Evolutionary conservation across 1,284 basidiomycete species (phyloP).

Genomic region (Ustanciosporium gigantosporum): DNA sequence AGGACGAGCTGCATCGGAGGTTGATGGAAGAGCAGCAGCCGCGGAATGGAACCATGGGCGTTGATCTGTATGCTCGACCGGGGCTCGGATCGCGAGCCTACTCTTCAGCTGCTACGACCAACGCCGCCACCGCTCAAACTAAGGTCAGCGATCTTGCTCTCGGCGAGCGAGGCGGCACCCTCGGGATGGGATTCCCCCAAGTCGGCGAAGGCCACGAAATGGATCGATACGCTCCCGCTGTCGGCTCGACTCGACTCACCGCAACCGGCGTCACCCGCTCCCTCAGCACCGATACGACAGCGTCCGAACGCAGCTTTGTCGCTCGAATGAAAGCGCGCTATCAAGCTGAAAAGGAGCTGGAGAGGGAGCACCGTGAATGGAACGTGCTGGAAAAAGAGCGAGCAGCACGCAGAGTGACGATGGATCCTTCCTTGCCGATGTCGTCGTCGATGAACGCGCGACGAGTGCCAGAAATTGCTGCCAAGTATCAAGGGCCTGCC

Average conservation of each 20-base stretch:
- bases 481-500: slow-evolving; percentile 20
- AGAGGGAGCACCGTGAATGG: slow-evolving; percentile 29
- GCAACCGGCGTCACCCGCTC: slow-evolving; percentile 40
- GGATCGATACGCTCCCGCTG: slow-evolving; percentile 43
- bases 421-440: slow-evolving; percentile 19
- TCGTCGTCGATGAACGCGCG: slow-evolving; percentile 13
- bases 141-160: slow-evolving; percentile 8
- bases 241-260: slow-evolving; percentile 40
- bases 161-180: slow-evolving; percentile 4
- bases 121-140: slow-evolving; percentile 5
- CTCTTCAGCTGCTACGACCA: slow-evolving; percentile 12
- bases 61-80: slow-evolving; percentile 4
- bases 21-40: slow-evolving; percentile 3
- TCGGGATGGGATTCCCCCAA: slow-evolving; percentile 25
- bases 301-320: slow-evolving; percentile 54
- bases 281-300: slow-evolving; percentile 49
- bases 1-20: slow-evolving; percentile 26
- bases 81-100: slow-evolving; percentile 8
- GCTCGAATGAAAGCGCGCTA: slow-evolving; percentile 56
- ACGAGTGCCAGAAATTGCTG: slow-evolving; percentile 44
- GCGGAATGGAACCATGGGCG: not conserved
- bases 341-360: slow-evolving; percentile 50
- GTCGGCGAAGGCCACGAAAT: slow-evolving; percentile 4
- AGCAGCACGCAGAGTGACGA: slow-evolving; percentile 21
- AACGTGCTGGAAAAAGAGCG: slow-evolving; percentile 33